These are phyloP conservation scores for Boletus reticulatus DNA, from an alignment of 768 basidiomycete genomes.

Conservation along the genomic window DNA sequence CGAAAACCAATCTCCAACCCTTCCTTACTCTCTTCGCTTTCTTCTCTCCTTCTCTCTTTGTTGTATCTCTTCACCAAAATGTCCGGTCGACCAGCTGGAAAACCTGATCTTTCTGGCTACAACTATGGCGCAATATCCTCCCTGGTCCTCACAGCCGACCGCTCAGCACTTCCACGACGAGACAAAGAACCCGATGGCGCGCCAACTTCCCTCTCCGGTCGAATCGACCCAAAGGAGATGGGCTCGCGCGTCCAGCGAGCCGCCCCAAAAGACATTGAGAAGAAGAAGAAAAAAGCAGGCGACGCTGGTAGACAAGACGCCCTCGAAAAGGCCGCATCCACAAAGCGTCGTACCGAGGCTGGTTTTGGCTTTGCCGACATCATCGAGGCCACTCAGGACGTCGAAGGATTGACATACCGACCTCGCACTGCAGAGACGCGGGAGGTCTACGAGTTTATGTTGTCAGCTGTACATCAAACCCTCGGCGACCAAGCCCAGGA, in stretches of 20 bases:
- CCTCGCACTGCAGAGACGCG: constrained; percentile 93
- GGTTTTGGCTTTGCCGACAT: constrained; percentile 86
- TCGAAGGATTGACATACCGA: constrained; percentile 90
- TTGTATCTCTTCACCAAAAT: constrained; percentile 23
- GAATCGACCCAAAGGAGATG: constrained; percentile 90
- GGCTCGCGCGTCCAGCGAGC: constrained; percentile 85
- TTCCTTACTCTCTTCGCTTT: neutral
- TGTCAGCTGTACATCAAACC: constrained; percentile 74
- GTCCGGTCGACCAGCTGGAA: constrained; percentile 42
- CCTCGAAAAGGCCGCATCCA: constrained; percentile 51
- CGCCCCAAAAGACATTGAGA: constrained; percentile 83
- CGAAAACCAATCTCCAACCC: neutral
- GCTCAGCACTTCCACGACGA: constrained; percentile 74
- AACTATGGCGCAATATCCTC: constrained; percentile 96
- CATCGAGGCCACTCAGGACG: constrained; percentile 89
- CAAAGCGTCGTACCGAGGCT: constrained; percentile 61
- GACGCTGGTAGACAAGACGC: constrained; percentile 50
- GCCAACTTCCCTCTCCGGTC: constrained; percentile 87
- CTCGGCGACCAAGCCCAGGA: constrained; percentile 97
- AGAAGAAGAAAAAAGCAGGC: constrained; percentile 87
- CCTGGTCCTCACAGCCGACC: constrained; percentile 90
- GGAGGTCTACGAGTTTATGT: constrained; percentile 90
- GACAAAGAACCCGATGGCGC: constrained; percentile 98
- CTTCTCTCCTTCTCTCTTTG: neutral
- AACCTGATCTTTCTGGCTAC: constrained; percentile 85